Conservation (phyloP, 495 filamentous ascomycete species). For the Trichoderma gamsii region DNA sequence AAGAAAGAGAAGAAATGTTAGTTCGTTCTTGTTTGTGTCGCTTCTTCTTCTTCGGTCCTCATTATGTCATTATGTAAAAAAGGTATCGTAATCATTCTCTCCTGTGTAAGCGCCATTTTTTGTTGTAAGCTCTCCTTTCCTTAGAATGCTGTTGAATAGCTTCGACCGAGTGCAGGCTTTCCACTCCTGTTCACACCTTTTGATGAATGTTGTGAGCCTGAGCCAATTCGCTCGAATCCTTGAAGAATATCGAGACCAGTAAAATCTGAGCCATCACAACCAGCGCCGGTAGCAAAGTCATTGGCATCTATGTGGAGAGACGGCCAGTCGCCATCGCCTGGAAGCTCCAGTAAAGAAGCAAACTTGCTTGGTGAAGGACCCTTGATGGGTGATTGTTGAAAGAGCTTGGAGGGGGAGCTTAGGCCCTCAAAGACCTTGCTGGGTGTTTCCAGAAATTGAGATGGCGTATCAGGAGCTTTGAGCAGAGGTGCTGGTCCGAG, state of each 20-base stretch:
- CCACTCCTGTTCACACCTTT: constrained; percentile 24
- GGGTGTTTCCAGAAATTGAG: constrained; percentile 43
- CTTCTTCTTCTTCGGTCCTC: not conserved
- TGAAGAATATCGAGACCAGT: constrained; percentile 75
- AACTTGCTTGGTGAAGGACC: constrained; percentile 34
- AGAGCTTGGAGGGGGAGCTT: constrained; percentile 49
- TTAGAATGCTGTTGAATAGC: constrained; percentile 40
- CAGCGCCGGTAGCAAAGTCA: constrained; percentile 39
- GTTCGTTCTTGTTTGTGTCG: not conserved
- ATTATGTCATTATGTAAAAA: constrained; percentile 10
- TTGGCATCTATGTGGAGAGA: constrained; percentile 52
- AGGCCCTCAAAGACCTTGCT: constrained; percentile 48
- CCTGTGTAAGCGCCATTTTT: not conserved
- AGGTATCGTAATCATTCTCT: constrained; percentile 4
- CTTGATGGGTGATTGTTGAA: constrained; percentile 43
- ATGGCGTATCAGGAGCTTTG: constrained; percentile 34
- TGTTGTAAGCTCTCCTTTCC: not conserved
- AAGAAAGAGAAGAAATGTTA: not conserved
- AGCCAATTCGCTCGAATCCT: constrained; percentile 86
- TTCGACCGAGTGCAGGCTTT: constrained; percentile 37
- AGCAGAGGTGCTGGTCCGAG: constrained; percentile 41
- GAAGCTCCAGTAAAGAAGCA: constrained; percentile 39
- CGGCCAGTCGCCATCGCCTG: constrained; percentile 47
- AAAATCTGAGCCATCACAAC: not conserved
- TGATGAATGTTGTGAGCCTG: constrained; percentile 22